A percentile compares a stretch with the other conserved stretches of the same genome.
Conservation (phyloP, 495 filamentous ascomycete genomes). For the Hypoxylon crocopeplum region DNA sequence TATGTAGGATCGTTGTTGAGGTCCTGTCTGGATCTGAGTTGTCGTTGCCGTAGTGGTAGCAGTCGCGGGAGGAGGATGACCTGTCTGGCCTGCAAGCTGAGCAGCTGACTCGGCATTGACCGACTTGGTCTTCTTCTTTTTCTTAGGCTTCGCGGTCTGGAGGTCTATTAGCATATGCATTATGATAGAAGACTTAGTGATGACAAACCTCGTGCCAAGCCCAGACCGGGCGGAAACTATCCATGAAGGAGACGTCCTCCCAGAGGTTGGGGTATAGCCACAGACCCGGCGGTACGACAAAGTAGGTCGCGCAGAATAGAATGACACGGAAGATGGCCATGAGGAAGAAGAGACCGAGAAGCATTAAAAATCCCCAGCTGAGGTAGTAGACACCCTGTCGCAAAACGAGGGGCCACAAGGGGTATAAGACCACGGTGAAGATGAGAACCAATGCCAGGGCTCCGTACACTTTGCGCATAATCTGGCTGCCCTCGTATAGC, state of each 20-base stretch:
- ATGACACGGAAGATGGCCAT: constrained; percentile 98
- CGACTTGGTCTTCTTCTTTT: constrained; percentile 63
- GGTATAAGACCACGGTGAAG: constrained; percentile 91
- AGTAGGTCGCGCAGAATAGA: constrained; percentile 92
- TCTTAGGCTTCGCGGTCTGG: constrained; percentile 63
- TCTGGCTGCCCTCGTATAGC: constrained; percentile 93
- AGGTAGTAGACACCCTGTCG: constrained; percentile 97
- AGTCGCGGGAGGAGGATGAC: constrained; percentile 61
- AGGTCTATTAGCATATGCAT: constrained; percentile 36
- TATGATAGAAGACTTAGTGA: constrained; percentile 15
- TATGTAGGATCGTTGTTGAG: constrained; percentile 55
- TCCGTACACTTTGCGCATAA: constrained; percentile 91
- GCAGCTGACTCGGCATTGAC: constrained; percentile 49
- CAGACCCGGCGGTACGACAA: constrained; percentile 81
- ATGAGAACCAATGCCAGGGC: constrained; percentile 80
- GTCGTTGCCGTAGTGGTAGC: constrained; percentile 66
- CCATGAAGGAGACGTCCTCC: constrained; percentile 98
- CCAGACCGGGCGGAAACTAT: constrained; percentile 96
- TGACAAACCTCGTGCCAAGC: constrained; percentile 93
- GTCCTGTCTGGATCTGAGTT: constrained; percentile 55
- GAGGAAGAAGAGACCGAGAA: constrained; percentile 93
- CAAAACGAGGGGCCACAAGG: constrained; percentile 91
- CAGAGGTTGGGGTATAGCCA: constrained; percentile 99
- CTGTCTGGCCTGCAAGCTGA: constrained; percentile 54
- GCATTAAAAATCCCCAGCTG: constrained; percentile 89